Base-by-base conservation (phyloP, 2,329 filamentous ascomycete genomes). In the Endoconidiophora polonica region DNA sequence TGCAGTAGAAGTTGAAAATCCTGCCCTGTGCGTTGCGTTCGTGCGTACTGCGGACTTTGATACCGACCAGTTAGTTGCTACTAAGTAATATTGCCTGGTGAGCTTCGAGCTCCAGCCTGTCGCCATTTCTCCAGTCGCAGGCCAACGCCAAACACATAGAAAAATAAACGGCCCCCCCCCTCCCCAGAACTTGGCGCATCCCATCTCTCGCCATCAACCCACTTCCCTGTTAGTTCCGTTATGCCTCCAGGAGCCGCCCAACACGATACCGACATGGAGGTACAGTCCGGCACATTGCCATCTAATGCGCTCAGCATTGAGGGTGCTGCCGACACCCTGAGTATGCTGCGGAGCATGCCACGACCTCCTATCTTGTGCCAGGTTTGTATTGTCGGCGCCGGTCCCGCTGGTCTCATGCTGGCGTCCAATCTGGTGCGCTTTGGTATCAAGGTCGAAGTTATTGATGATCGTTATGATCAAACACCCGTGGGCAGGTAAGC, bases 381-480 rank as follows among this genome's bases (percentile, higher is more conserved):
- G 55, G 70, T 73, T 29, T 71, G 71, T 56, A 66, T 76, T 47
- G 69, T 76, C 49, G 73, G 73, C 53, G 73, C 73, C 46, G 73
- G 73, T 12, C 73, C 73, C 2, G 71, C 73, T 12, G 73, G 73
- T 52, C 64, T 76, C 52, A 76, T 76, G 71, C 62, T 74, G 56
- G 71, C 68, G 47, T 65, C 67, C 56, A 69, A 69, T 55, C 67
- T 86, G 36, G 73, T 74, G 16, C 71, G 80, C 6, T 83, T 76
- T 57, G 81, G 81, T 12, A 75, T 85, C 57, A 75, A 76, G 50
- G 71, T 76, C 2, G 70, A 72, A 39, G 70, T 86, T 42, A 68
- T 86, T 45, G 83, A 86, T 64, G 79, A 86, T 59, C 68, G 81
- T 55, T 67, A 74, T 33, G 74, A 82, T 57, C 76, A 76, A 58